Conservation (phyloP, 2,329 filamentous ascomycete species). For the Pyrenochaeta sp. region DNA sequence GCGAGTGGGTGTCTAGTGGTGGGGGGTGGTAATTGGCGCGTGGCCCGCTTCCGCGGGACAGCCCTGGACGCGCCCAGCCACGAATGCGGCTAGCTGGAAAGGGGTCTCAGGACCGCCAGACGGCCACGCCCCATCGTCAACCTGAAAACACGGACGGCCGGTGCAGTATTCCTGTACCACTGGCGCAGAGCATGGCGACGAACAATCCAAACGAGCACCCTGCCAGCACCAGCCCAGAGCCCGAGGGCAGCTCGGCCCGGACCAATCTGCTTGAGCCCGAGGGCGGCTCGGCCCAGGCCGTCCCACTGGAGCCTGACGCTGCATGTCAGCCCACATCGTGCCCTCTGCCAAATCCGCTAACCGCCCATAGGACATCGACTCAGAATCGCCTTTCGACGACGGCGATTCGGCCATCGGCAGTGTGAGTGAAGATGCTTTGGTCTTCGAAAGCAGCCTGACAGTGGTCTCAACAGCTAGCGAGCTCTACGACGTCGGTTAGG, state of each 20-base stretch:
- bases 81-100: conserved; percentile 2
- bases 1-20: neutral
- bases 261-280: conserved; percentile 14
- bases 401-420: conserved; percentile 19
- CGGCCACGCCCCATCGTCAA: neutral
- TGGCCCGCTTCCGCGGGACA: neutral
- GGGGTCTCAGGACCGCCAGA: neutral
- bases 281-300: conserved; percentile 2
- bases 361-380: conserved; percentile 9
- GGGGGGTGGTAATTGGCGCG: neutral
- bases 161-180: neutral
- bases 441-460: neutral
- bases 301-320: conserved; percentile 18
- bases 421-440: conserved; percentile 4
- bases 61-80: neutral
- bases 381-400: conserved; percentile 11
- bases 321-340: conserved; percentile 12
- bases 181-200: conserved; percentile 6
- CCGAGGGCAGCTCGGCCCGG: neutral
- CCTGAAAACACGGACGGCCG: conserved; percentile 1
- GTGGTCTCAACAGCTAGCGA: conserved; percentile 6
- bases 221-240: conserved; percentile 6
- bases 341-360: conserved; percentile 3
- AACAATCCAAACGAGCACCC: neutral
- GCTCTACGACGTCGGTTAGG: conserved; percentile 17